Evolutionary conservation across 106 monocot species (phyloP), one percentile per base, ranked within the genome.

Genomic region (Triglochin maritima): DNA sequence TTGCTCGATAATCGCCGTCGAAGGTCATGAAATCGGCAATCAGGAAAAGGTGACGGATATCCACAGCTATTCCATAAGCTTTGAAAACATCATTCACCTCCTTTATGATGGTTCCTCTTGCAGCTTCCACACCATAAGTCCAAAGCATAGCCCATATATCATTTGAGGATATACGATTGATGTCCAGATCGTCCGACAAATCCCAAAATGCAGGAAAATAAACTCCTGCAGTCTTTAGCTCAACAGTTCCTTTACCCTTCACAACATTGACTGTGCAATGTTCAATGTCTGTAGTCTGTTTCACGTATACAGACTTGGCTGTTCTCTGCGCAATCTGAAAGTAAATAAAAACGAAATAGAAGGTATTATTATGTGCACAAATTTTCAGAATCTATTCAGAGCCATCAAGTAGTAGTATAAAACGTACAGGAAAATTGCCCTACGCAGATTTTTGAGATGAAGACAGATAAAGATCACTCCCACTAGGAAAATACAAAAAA

Each of bases 71-170:
- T 6, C 92, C 92, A 46, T 98, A 98, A 4, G 77, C 67, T 4
- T 67, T 72, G 50, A 98, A 98, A 15, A 98, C 85, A 3, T 46
- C 61, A 50, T 70, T 80, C 52, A 98, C 88, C 69, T 98, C 92
- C 1, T 81, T 74, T 53, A 92, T 80, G 74, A 98, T 98, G 52
- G 88, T 84, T 11, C 70, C 75, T 46, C 84, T 75, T 9, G 92
- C 98, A 9, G 88, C 88, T 56, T 98, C 98, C 7, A 98, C 92
- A 8, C 98, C 98, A 12, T 98, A 98, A 9, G 88, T 89, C 1
- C 46, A 63, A 3, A 92, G 84, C 72, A 92, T 82, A 4, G 88
- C 83, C 65, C 84, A 74, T 62, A 98, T 88, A 46, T 92, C 80
- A 64, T 92, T 98, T 7, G 98, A 70, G 52, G 56, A 60, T 4